Base-by-base conservation (phyloP, 2,329 filamentous ascomycete genomes). In the Claviceps maximensis region DNA sequence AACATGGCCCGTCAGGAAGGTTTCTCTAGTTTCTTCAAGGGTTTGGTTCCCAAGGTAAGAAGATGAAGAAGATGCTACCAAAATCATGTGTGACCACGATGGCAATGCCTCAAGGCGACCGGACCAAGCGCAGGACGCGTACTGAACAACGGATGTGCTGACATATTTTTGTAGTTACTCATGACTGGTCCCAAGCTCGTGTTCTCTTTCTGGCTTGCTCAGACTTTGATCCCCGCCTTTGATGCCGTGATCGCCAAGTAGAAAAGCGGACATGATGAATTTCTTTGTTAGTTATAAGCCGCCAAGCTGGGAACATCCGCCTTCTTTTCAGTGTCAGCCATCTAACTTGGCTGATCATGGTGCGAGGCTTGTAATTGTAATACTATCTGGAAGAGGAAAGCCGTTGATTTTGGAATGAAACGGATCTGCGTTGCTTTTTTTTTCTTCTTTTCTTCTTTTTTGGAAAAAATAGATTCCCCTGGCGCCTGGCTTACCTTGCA, bases 111-210 rank as follows among this genome's bases (percentile, higher is more conserved):
- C 6, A 38, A 21, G n/a, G 2, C 17, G 6, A 17, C 15, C 12
- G 25, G 6, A 17, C 15, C 12, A n/a, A 33, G 19, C 27, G 49
- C 19, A 45, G 8, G 25, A 21, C 21, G 7, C 13, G 13, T 3
- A 33, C 29, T 59, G 58, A 48, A 58, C 61, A 56, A 61, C 41
- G 44, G 6, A 53, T 17, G 45, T 47, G 40, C 51, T 53, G 29
- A 53, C 21, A 27, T 45, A 19, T 33, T 55, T 33, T 33, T 40
- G 56, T 54, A 83, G 85, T 82, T 98, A 59, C 79, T 98, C 65
- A 98, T 98, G 93, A 98, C 93, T 17, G 94, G 93, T 25, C 93
- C 93, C 58, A 98, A 98, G 80, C 80, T 98, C 56, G 93, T 97
- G 58, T 98, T 98, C 77, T 96, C 90, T 56, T 98, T 98, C 83